A percentile compares a stretch with the other conserved stretches of the same genome.
phyloP scores from a whole-genome alignment of 192 early-diverging fungal genomes.

The Dissophora ornata region DNA sequence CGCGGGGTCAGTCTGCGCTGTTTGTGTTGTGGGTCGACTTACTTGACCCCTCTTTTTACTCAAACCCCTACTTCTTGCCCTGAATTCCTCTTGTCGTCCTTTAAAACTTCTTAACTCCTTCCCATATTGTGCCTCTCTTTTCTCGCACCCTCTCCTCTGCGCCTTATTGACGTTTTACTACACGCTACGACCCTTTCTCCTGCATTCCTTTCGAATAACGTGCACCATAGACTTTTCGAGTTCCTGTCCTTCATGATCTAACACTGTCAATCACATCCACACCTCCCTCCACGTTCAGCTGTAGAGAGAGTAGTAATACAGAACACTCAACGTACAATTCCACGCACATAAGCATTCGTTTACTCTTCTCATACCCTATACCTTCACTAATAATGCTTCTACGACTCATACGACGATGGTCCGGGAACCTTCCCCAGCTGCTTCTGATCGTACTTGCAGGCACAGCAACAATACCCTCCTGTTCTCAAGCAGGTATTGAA shows the following conservation, averaged over 20 bases:
- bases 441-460: not conserved
- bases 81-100: no score
- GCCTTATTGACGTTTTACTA: not conserved
- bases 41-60: no score
- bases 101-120: no score
- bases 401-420: not conserved
- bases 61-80: no score
- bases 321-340: no score
- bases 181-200: no score
- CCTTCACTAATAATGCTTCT: constrained; percentile 18
- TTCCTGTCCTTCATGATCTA: constrained; percentile 18
- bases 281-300: not conserved
- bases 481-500: constrained; percentile 24
- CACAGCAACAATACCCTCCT: not conserved
- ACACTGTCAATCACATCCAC: not conserved
- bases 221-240: no score
- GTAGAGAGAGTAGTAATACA: no score
- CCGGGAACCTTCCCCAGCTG: not conserved
- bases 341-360: no score
- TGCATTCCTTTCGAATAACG: no score
- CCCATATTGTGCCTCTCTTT: not conserved
- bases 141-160: not conserved
- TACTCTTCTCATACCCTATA: constrained; percentile 6
- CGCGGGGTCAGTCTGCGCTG: no score
- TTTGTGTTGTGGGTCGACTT: no score